Conservation (phyloP, 805 yeast species). For the Sporopachydermia quercuum region DNA sequence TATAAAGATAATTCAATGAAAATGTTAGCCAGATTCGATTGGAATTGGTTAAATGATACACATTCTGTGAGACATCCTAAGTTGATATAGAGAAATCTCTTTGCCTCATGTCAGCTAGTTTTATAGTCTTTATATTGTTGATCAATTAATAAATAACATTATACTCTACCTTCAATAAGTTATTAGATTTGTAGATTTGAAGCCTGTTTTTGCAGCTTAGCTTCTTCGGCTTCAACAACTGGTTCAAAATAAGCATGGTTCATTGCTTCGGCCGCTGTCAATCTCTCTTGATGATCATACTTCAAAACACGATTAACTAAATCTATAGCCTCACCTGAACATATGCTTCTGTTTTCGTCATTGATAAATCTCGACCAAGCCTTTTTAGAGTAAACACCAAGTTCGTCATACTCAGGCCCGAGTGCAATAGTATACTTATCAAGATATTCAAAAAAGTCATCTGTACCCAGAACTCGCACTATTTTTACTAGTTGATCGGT, state of each 20-base stretch:
- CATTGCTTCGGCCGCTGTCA: conserved; percentile 85
- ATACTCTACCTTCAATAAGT: too few relatives aligned
- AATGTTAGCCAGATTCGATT: too few relatives aligned
- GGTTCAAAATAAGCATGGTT: conserved; percentile 50
- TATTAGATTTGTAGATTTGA: background rate
- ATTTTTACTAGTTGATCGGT: conserved; percentile 86
- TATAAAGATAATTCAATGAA: too few relatives aligned
- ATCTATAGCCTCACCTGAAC: conserved; percentile 44
- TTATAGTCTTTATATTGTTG: too few relatives aligned
- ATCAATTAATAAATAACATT: too few relatives aligned
- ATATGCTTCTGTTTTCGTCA: conserved; percentile 34
- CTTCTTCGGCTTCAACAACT: conserved; percentile 6
- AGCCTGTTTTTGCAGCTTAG: background rate
- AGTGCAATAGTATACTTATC: conserved; percentile 54
- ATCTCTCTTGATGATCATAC: conserved; percentile 77
- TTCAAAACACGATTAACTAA: conserved; percentile 58
- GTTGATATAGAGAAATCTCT: too few relatives aligned
- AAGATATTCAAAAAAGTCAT: conserved; percentile 51
- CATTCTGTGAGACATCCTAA: too few relatives aligned
- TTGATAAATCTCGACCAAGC: conserved; percentile 54
- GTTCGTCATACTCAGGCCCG: conserved; percentile 65
- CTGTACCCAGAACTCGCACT: conserved; percentile 77
- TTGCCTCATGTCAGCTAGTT: too few relatives aligned
- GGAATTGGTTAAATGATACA: too few relatives aligned
- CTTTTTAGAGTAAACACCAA: conserved; percentile 45